A percentile compares a stretch with the other conserved stretches of the same genome.
These are phyloP conservation scores for Sanghuangporus sanghuang DNA, from an alignment of 1,284 basidiomycete genomes.

Conservation along the genomic window DNA sequence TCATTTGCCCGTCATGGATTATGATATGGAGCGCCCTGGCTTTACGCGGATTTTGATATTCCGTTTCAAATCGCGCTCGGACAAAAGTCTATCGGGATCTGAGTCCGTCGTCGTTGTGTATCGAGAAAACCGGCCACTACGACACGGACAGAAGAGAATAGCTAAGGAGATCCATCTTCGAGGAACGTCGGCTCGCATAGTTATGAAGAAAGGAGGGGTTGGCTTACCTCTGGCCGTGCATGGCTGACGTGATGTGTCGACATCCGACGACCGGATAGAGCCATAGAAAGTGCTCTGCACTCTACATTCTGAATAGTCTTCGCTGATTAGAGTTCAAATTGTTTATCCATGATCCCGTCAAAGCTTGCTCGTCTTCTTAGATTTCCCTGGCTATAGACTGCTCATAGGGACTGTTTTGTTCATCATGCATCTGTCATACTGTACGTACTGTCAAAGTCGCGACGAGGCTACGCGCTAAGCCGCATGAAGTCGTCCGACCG, in stretches of 20 bases:
- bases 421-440: neutral
- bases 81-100: slow-evolving; percentile 4
- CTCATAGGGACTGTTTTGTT: neutral
- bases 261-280: neutral
- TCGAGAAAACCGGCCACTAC: neutral
- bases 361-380: neutral
- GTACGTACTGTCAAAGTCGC: neutral
- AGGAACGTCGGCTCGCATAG: neutral
- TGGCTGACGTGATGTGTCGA: neutral
- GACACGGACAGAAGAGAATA: neutral
- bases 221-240: too few species aligned
- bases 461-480: neutral
- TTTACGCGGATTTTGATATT: neutral
- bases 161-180: neutral
- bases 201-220: neutral
- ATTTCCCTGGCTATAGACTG: neutral
- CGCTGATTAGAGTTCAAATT: neutral
- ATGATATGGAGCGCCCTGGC: neutral
- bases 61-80: neutral
- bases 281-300: neutral
- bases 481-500: neutral
- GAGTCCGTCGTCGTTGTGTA: neutral
- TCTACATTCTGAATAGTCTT: neutral
- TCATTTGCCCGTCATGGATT: neutral
- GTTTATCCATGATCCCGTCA: neutral